Evolutionary conservation across 1,284 basidiomycete species (phyloP).

Genomic region (Tilletia walkeri): DNA sequence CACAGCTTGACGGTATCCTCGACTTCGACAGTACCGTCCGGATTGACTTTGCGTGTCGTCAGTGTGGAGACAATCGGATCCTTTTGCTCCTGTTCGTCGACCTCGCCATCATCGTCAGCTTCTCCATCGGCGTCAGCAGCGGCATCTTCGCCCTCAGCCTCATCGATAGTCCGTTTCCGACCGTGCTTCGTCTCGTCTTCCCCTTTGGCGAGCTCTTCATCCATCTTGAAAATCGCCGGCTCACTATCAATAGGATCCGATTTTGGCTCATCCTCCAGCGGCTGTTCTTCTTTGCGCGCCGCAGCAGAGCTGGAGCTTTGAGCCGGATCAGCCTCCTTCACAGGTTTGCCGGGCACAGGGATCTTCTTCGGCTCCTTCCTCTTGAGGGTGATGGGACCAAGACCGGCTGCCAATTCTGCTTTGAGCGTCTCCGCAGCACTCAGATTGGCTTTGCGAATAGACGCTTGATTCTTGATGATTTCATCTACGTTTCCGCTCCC

Average conservation of each 20-base stretch:
- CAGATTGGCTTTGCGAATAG: constrained; percentile 80
- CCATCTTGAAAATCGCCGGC: constrained; percentile 24
- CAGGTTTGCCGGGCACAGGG: constrained; percentile 21
- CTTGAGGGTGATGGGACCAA: constrained; percentile 12
- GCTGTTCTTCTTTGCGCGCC: neutral
- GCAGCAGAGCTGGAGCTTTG: neutral
- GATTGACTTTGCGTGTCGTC: constrained; percentile 44
- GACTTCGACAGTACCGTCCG: constrained; percentile 70
- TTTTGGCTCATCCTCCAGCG: constrained; percentile 18
- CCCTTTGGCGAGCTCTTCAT: constrained; percentile 24
- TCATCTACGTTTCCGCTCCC: constrained; percentile 44
- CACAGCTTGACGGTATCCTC: constrained; percentile 86
- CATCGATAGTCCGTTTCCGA: constrained; percentile 18
- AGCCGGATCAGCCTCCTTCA: constrained; percentile 8
- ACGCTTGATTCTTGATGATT: constrained; percentile 42
- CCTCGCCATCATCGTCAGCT: constrained; percentile 51
- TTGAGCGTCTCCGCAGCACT: constrained; percentile 89
- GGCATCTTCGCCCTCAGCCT: constrained; percentile 40
- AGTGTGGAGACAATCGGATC: constrained; percentile 37
- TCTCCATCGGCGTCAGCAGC: constrained; percentile 62
- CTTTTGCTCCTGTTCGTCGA: constrained; percentile 27
- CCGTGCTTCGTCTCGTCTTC: constrained; percentile 20
- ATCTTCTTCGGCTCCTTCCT: constrained; percentile 15
- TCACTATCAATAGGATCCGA: constrained; percentile 6
- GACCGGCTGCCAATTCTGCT: constrained; percentile 71